Conservation (phyloP, 2,329 filamentous ascomycete genomes). For the Scolecobasidium constrictum region DNA sequence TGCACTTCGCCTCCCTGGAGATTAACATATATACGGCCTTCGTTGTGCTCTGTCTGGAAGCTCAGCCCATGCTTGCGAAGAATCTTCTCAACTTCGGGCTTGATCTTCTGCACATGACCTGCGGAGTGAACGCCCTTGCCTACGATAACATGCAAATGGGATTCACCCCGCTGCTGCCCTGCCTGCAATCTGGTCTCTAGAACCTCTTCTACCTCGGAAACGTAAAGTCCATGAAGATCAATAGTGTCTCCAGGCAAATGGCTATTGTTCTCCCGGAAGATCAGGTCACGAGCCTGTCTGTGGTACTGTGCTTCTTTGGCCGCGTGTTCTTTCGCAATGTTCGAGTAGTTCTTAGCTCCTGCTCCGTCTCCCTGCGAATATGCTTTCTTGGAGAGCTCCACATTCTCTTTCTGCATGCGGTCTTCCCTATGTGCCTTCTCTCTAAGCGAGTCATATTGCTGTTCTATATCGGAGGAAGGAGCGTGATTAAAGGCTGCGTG, state of each 20-base stretch:
- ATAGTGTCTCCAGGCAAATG: slow-evolving; percentile 73
- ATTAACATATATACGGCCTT: slow-evolving; percentile 80
- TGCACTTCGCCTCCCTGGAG: slow-evolving; percentile 59
- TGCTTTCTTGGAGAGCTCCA: slow-evolving; percentile 73
- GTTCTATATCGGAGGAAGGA: slow-evolving; percentile 57
- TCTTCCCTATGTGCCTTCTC: slow-evolving; percentile 55
- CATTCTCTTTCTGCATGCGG: slow-evolving; percentile 29
- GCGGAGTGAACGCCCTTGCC: slow-evolving; percentile 85
- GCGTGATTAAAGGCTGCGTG: slow-evolving; percentile 63
- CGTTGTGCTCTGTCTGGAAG: slow-evolving; percentile 79
- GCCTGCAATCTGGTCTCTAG: slow-evolving; percentile 75
- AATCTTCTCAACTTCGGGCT: slow-evolving; percentile 83
- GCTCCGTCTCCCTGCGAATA: slow-evolving; percentile 77
- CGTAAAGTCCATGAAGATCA: slow-evolving; percentile 88
- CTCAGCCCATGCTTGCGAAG: slow-evolving; percentile 74
- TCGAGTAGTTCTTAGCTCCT: slow-evolving; percentile 69
- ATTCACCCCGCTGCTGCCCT: slow-evolving; percentile 62
- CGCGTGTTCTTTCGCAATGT: slow-evolving; percentile 77
- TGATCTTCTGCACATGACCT: slow-evolving; percentile 82
- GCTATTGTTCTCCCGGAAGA: slow-evolving; percentile 85
- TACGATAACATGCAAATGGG: slow-evolving; percentile 86
- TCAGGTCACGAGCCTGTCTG: slow-evolving; percentile 81
- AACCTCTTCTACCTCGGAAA: slow-evolving; percentile 89
- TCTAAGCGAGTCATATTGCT: slow-evolving; percentile 85
- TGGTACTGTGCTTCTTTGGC: slow-evolving; percentile 81